phyloP scores from a whole-genome alignment of 164 flowering plant genomes.

The Magnolia changhungtana region DNA sequence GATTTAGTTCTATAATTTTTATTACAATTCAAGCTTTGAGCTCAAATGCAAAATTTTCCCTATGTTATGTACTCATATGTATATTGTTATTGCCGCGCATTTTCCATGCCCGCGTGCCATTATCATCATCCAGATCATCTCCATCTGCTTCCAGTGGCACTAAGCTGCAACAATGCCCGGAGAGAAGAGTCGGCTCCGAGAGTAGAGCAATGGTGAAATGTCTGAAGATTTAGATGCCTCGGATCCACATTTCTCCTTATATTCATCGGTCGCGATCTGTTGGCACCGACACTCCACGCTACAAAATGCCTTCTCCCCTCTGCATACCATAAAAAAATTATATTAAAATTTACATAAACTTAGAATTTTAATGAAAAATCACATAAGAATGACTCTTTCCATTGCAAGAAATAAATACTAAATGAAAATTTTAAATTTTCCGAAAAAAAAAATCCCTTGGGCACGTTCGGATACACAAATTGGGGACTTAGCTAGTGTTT shows the following conservation, averaged over 20 bases:
- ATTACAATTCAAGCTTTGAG: neutral
- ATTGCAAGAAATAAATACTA: no score
- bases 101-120: neutral
- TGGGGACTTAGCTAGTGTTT: no score
- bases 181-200: conserved; percentile 39
- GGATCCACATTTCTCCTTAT: conserved; percentile 55
- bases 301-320: conserved; percentile 87
- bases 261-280: conserved; percentile 64
- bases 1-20: neutral
- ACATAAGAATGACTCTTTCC: no score
- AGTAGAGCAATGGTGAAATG: conserved; percentile 29
- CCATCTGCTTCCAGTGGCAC: neutral
- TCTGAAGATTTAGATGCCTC: conserved; percentile 49
- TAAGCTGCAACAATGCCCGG: conserved; percentile 59
- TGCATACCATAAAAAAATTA: conserved; percentile 19
- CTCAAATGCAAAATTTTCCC: neutral
- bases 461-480: no score
- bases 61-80: neutral
- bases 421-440: no score
- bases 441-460: no score
- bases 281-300: conserved; percentile 67
- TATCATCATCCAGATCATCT: neutral
- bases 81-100: neutral
- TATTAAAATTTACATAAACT: neutral
- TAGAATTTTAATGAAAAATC: no score